A percentile compares a stretch with the other conserved stretches of the same genome.
Conservation (phyloP, 2,329 filamentous ascomycete genomes). For the Chrysosporium keratinophilum region DNA sequence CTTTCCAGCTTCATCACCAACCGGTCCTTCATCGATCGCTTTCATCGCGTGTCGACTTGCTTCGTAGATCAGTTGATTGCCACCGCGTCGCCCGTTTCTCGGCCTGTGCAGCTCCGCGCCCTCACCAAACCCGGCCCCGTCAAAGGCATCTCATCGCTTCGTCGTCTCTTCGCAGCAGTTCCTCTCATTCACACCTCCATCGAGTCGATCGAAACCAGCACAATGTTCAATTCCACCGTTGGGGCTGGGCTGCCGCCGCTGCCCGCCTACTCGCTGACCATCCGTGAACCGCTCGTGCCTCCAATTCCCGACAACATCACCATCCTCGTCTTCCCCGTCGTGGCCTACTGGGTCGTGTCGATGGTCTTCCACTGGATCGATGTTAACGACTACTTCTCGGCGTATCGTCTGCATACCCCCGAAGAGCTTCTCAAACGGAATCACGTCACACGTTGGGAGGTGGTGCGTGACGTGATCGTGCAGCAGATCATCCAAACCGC, state of each 20-base stretch:
- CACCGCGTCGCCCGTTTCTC: too few relatives aligned
- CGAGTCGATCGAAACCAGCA: neutral
- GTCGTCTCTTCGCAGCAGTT: neutral
- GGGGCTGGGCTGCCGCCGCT: slow-evolving; percentile 63
- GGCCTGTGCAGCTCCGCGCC: too few relatives aligned
- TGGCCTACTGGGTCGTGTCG: slow-evolving; percentile 82
- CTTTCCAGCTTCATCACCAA: too few relatives aligned
- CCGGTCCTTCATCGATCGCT: too few relatives aligned
- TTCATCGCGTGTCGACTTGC: too few relatives aligned
- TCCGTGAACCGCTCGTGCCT: slow-evolving; percentile 60
- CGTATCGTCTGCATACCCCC: slow-evolving; percentile 90
- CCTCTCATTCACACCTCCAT: too few relatives aligned
- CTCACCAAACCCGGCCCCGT: neutral
- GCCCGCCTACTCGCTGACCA: slow-evolving; percentile 64
- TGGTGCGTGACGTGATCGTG: slow-evolving; percentile 78
- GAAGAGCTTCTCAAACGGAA: slow-evolving; percentile 82
- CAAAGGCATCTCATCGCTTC: neutral
- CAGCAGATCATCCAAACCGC: slow-evolving; percentile 83
- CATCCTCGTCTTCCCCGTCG: slow-evolving; percentile 62
- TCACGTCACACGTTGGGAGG: slow-evolving; percentile 72
- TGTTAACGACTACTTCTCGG: slow-evolving; percentile 69
- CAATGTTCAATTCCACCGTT: slow-evolving; percentile 26
- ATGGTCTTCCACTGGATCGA: slow-evolving; percentile 82
- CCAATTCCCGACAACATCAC: slow-evolving; percentile 74
- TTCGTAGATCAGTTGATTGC: too few relatives aligned